Evolutionary conservation across 2,329 filamentous ascomycete species (phyloP).

Genomic region (Lecanicillium sp.): DNA sequence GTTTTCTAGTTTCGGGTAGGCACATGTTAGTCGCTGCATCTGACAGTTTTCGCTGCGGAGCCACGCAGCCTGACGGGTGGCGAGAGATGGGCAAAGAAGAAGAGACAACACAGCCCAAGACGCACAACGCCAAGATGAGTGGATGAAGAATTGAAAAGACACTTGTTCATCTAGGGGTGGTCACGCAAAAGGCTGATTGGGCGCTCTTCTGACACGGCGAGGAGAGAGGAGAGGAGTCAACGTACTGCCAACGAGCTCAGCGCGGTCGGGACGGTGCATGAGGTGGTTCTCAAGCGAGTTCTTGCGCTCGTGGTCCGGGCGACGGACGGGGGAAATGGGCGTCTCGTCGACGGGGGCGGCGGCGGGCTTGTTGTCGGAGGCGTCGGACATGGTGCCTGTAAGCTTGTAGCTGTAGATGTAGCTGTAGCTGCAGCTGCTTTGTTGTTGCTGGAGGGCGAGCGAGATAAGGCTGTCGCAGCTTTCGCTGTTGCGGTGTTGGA

Average conservation of each 20-base stretch:
- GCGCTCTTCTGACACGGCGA: slow-evolving; percentile 1
- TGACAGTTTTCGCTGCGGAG: background rate
- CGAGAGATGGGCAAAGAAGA: no score
- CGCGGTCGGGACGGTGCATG: slow-evolving; percentile 64
- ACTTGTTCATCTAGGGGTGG: no score
- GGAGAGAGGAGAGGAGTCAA: slow-evolving; percentile 12
- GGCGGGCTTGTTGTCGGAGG: slow-evolving; percentile 14
- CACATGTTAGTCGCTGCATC: slow-evolving; percentile 14
- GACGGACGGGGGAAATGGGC: slow-evolving; percentile 47
- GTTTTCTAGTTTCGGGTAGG: slow-evolving; percentile 51
- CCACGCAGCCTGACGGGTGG: no score
- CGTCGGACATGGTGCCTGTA: slow-evolving; percentile 22
- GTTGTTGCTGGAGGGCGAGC: no score
- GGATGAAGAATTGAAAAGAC: no score
- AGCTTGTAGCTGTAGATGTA: no score
- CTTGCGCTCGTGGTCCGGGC: slow-evolving; percentile 46
- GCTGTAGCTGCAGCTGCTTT: no score
- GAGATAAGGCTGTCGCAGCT: no score
- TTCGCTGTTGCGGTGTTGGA: no score
- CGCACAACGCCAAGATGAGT: background rate
- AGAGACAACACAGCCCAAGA: background rate
- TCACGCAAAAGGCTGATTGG: no score
- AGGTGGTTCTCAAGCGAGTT: slow-evolving; percentile 69
- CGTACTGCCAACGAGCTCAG: slow-evolving; percentile 73
- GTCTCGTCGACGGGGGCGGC: slow-evolving; percentile 36